Conservation (phyloP, 1,284 basidiomycete genomes). For the Ceratobasidium sp. region DNA sequence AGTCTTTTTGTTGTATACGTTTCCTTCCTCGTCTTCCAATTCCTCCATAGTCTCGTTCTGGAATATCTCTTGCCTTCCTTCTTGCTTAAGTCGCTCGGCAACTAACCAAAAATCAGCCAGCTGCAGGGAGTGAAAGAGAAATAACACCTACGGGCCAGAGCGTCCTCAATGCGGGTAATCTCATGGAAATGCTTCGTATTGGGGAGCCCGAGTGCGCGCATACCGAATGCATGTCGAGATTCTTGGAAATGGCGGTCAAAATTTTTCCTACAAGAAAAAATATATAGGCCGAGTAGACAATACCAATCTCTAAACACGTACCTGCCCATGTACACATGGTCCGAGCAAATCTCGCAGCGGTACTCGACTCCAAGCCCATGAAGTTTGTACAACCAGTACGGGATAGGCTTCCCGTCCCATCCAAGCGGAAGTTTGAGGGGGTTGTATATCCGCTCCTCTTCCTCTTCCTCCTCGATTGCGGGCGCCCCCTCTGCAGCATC, state of each 20-base stretch:
- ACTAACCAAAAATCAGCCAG: slow-evolving; percentile 64
- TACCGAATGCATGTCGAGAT: slow-evolving; percentile 96
- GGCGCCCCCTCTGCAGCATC: slow-evolving; percentile 63
- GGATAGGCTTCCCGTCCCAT: slow-evolving; percentile 99
- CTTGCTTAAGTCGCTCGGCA: slow-evolving; percentile 94
- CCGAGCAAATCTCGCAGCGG: slow-evolving; percentile 97
- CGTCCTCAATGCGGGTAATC: slow-evolving; percentile 97
- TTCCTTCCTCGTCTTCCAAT: slow-evolving; percentile 95
- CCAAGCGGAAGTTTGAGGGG: slow-evolving; percentile 97
- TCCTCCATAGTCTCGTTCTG: slow-evolving; percentile 96
- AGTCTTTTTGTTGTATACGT: slow-evolving; percentile 92
- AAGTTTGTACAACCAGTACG: slow-evolving; percentile 98
- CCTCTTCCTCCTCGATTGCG: slow-evolving; percentile 86
- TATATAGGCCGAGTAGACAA: neutral
- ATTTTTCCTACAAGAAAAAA: slow-evolving; percentile 76
- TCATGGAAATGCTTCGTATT: slow-evolving; percentile 99
- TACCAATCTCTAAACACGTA: slow-evolving; percentile 55
- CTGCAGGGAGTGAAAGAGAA: slow-evolving; percentile 28
- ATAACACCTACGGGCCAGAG: slow-evolving; percentile 80
- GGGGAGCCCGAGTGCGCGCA: slow-evolving; percentile 96
- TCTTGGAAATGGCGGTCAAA: slow-evolving; percentile 97
- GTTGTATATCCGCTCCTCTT: slow-evolving; percentile 96
- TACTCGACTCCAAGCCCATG: slow-evolving; percentile 98
- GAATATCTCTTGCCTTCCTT: slow-evolving; percentile 91
- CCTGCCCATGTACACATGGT: slow-evolving; percentile 95